phyloP scores from a whole-genome alignment of 768 basidiomycete genomes.

The Dioszegia hungarica region DNA sequence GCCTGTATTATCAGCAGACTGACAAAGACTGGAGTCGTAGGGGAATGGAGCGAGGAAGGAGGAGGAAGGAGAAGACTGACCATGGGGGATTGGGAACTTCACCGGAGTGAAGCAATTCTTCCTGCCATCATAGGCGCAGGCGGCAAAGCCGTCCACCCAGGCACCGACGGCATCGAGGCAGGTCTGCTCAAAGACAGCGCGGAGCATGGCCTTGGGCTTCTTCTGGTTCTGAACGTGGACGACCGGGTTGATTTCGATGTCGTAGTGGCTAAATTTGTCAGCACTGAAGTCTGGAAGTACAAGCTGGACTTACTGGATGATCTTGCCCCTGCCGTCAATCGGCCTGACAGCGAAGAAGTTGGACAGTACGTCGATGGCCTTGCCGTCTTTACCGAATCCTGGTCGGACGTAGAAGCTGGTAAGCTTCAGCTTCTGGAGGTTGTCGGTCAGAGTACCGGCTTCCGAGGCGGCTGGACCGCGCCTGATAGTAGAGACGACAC shows the following conservation, averaged over 20 bases:
- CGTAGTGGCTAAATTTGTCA: constrained; percentile 38
- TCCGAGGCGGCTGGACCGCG: neutral
- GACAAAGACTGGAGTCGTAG: too few relatives aligned
- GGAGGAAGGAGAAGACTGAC: constrained; percentile 5
- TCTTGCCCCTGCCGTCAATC: constrained; percentile 14
- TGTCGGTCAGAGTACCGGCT: neutral
- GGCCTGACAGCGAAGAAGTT: constrained; percentile 36
- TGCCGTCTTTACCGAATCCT: constrained; percentile 24
- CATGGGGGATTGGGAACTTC: constrained; percentile 20
- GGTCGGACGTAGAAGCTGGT: constrained; percentile 35
- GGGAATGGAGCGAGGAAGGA: too few relatives aligned
- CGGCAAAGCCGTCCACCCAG: constrained; percentile 18
- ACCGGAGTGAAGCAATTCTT: constrained; percentile 45
- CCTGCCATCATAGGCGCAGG: constrained; percentile 35
- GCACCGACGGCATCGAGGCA: constrained; percentile 20
- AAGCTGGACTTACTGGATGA: constrained; percentile 21
- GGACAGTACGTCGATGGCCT: constrained; percentile 16
- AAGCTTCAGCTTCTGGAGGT: constrained; percentile 6
- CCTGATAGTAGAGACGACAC: neutral
- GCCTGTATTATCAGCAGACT: neutral
- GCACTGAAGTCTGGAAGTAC: neutral
- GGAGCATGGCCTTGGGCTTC: constrained; percentile 35
- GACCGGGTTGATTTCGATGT: constrained; percentile 46
- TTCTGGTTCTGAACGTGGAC: constrained; percentile 30
- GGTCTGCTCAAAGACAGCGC: constrained; percentile 39